Evolutionary conservation across 495 filamentous ascomycete species (phyloP), one percentile per base, ranked within the genome.

Genomic region (Podospora comata): DNA sequence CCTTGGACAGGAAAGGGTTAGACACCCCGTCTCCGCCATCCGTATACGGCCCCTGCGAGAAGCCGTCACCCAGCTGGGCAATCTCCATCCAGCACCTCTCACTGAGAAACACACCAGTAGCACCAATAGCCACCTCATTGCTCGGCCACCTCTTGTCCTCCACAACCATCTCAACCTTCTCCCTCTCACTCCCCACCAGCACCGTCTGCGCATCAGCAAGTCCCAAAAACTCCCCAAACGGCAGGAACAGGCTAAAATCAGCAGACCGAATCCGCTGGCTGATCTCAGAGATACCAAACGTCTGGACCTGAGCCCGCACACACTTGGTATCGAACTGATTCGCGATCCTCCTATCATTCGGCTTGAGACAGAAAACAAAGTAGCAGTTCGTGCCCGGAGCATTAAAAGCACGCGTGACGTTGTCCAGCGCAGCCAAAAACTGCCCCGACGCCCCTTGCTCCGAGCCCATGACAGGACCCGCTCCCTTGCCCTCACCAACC

Each of bases 301-400:
- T 96, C 77, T 97, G 94, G 4, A 99, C 86, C 79, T 99, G 95
- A 34, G 90, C 90, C 18, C 95, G 88, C 27, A 99, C 95, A 75
- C 94, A 97, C 79, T 99, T 98, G 83, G 93, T 97, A 77, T 99
- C 95, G 71, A 98, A 98, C 76, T 98, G 95, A 70, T 99, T 98
- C 62, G 95, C 94, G 70, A 99, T 99, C 28, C 94, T 90, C 20
- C 95, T 87, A 79, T 98, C 95, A 74, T 99, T 99, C 7, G 95
- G 95, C 78, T 99, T 98, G 62, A 99, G 82, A 72, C 95, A 98
- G 80, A 99, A 97, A 30, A 99, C 87, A 73, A 97, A 97, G 75
- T 98, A 99, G 16, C 91, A 87, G 74, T 97, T 99, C 11, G 92
- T 88, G 73, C 92, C 92, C 7, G 88, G 82, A 7, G 91, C 88